Evolutionary conservation across 2,329 filamentous ascomycete species (phyloP), one percentile per base, ranked within the genome.

Genomic region (Trichophyton verrucosum): DNA sequence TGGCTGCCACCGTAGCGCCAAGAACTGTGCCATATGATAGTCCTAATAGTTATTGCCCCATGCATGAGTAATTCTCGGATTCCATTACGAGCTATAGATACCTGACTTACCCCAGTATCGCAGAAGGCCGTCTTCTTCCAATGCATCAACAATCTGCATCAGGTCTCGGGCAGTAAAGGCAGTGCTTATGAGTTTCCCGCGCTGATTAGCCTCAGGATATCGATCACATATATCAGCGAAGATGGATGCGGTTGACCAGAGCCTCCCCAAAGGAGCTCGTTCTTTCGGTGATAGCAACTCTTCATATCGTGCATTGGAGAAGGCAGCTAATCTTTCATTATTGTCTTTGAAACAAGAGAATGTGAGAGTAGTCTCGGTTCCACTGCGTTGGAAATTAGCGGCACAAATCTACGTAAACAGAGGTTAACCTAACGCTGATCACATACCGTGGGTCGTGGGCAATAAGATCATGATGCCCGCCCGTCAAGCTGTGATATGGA

Each of bases 131-230:
- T 76, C 74, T 56, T 75, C 74, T 2, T 64, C 68, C 0, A 77
- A 62, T 0, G 75, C 73, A 46, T 79, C 76, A 0, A 74, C 75
- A 49, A 80, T 70, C 2, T 65, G 56, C 59, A 78, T 73, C 61
- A 78, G 68, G 61, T 81, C 78, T 20, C 77, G 65, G 0, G 72
- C 78, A 0, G 71, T 69, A 61, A 75, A 78, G 0, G 73, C 72
- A 0, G 75, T 78, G 5, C 77, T 75, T 3, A 79, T 64, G 6
- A 74, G 64, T 3, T 58, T 57, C 2, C 70, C 75, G 0, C 66
- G 73, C 4, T 72, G 64, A 15, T 71, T 58, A 6, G 30, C 0
- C 20, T 71, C 40, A 3, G 24, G 24, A 15, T 49, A 27, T n/a
- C 27, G 13, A 22, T 13, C n/a, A 24, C 58, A 60, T n/a, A 20